Evolutionary conservation across 345 rosid species (phyloP).

Genomic region (Linum trigynum): DNA sequence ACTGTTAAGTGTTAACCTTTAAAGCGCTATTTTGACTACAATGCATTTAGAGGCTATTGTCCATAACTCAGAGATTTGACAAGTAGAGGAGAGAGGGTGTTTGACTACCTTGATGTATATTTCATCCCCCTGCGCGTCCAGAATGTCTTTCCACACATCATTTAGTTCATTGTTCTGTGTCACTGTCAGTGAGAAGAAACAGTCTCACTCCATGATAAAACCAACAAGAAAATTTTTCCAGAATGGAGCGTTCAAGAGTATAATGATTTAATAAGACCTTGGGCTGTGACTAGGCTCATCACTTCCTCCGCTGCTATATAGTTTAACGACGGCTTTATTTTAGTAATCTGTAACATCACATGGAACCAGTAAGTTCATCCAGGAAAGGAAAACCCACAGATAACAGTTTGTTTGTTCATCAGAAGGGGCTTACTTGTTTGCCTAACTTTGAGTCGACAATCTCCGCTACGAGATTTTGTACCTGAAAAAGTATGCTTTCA

Average conservation of each 20-base stretch:
- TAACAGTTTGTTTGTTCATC: not conserved
- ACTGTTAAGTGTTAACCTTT: no score
- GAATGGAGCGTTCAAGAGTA: not conserved
- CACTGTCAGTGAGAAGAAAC: slow-evolving; percentile 34
- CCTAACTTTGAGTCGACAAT: slow-evolving; percentile 87
- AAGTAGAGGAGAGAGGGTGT: not conserved
- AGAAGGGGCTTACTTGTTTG: slow-evolving; percentile 53
- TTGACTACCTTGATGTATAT: slow-evolving; percentile 72
- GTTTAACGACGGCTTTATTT: slow-evolving; percentile 76
- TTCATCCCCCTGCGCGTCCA: slow-evolving; percentile 91
- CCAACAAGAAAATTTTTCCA: not conserved
- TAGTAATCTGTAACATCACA: slow-evolving; percentile 49
- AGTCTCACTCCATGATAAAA: slow-evolving; percentile 7
- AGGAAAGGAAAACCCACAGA: not conserved
- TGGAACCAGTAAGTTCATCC: not conserved
- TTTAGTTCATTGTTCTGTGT: slow-evolving; percentile 74
- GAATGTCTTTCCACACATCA: slow-evolving; percentile 92
- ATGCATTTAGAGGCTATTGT: not conserved
- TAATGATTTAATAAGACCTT: slow-evolving; percentile 49
- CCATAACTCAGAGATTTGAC: not conserved
- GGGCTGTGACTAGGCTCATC: slow-evolving; percentile 97
- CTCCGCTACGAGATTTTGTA: slow-evolving; percentile 86
- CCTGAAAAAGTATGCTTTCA: slow-evolving; percentile 33
- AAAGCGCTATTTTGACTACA: not conserved
- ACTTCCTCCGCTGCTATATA: slow-evolving; percentile 90